phyloP scores from a whole-genome alignment of 2,329 filamentous ascomycete species.

The Amauroascus verrucosus region DNA sequence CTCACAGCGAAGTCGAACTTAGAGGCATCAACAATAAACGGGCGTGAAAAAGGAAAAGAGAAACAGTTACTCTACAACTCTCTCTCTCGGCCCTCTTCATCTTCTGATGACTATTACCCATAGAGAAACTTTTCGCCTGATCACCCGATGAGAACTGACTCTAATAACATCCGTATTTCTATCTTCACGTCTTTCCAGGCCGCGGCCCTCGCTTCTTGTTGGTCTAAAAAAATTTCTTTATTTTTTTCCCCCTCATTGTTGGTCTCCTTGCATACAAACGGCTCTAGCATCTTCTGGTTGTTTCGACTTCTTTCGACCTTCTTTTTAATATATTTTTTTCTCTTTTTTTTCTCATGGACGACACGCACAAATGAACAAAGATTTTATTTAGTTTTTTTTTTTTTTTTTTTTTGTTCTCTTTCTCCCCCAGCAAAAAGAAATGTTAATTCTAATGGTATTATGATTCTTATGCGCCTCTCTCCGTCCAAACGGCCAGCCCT shows the following conservation, averaged over 20 bases:
- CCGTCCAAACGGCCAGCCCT: no score
- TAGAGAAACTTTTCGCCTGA: no score
- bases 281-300: background rate
- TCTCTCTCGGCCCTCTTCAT: no score
- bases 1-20: constrained; percentile 55
- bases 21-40: constrained; percentile 50
- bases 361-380: background rate
- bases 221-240: no score
- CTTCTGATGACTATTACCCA: no score
- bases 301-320: background rate
- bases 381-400: background rate
- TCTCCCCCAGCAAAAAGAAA: background rate
- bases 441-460: constrained; percentile 5
- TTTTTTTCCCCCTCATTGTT: background rate
- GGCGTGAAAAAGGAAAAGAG: constrained; percentile 19
- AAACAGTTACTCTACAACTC: no score
- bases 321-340: background rate
- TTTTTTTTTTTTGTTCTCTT: no score
- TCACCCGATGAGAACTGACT: no score
- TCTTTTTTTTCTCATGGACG: background rate
- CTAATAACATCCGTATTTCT: no score
- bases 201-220: background rate
- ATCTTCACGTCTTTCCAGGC: background rate
- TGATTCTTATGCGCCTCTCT: background rate
- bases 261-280: no score